A percentile compares a stretch with the other conserved stretches of the same genome.
phyloP scores from a whole-genome alignment of 208 protist species.

The Leptomonas pyrrhocoris region DNA sequence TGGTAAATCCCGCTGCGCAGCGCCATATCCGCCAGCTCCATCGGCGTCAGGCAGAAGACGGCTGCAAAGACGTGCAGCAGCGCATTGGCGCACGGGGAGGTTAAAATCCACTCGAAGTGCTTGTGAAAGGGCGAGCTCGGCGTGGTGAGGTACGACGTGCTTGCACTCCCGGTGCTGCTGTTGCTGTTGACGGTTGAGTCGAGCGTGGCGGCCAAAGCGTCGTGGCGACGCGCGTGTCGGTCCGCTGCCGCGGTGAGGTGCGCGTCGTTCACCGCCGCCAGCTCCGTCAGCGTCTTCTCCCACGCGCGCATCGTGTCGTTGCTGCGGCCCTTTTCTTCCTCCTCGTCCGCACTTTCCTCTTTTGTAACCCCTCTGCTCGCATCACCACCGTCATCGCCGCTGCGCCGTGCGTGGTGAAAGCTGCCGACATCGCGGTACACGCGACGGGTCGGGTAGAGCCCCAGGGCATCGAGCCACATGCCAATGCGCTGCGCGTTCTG shows the following conservation, averaged over 20 bases:
- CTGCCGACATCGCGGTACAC: conserved; percentile 37
- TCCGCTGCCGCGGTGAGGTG: conserved; percentile 18
- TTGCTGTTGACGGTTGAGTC: background rate
- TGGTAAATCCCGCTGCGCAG: conserved; percentile 71
- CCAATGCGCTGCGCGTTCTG: conserved; percentile 57
- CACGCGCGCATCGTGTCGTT: conserved; percentile 14
- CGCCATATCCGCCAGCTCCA: conserved; percentile 72
- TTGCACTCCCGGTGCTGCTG: background rate
- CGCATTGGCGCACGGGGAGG: conserved; percentile 79
- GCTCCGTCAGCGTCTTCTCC: conserved; percentile 26
- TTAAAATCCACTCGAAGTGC: conserved; percentile 47
- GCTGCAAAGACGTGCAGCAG: conserved; percentile 72
- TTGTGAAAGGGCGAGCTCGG: conserved; percentile 42
- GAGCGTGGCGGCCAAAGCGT: background rate
- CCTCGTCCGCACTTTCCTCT: background rate
- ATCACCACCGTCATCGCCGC: background rate
- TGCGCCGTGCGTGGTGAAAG: conserved; percentile 15
- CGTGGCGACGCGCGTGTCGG: conserved; percentile 28
- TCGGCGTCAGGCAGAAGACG: conserved; percentile 56
- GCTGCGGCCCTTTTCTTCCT: background rate
- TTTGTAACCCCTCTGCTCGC: background rate
- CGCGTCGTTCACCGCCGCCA: conserved; percentile 22
- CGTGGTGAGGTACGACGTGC: conserved; percentile 32
- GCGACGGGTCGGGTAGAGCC: conserved; percentile 51
- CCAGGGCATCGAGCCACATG: conserved; percentile 56